Evolutionary conservation across 257 asterid species (phyloP).

Genomic region (Craterostigma plantagineum): DNA sequence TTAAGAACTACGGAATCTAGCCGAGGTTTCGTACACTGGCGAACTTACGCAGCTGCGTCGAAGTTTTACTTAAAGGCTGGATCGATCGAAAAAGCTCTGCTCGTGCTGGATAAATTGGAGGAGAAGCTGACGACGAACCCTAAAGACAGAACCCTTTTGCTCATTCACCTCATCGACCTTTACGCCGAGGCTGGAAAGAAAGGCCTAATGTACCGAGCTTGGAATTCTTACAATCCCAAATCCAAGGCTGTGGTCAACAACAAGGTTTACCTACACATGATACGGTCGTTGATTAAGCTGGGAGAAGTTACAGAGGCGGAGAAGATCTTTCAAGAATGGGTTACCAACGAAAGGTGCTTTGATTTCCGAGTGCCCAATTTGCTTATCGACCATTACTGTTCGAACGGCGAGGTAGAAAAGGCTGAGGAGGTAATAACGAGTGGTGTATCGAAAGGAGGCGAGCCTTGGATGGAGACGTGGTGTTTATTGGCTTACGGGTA

Average conservation of each 20-base stretch:
- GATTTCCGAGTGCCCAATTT: slow-evolving; percentile 48
- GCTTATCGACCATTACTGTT: slow-evolving; percentile 40
- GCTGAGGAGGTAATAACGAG: slow-evolving; percentile 28
- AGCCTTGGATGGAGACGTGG: slow-evolving; percentile 30
- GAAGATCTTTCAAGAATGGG: slow-evolving; percentile 51
- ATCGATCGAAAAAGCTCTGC: slow-evolving; percentile 24
- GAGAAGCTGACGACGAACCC: slow-evolving; percentile 5
- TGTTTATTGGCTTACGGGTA: slow-evolving; percentile 40
- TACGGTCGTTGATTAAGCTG: slow-evolving; percentile 29
- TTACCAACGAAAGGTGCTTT: slow-evolving; percentile 16
- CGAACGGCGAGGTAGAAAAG: slow-evolving; percentile 25
- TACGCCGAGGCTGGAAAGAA: slow-evolving; percentile 44
- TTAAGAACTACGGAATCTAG: slow-evolving; percentile 24
- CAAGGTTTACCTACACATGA: slow-evolving; percentile 38
- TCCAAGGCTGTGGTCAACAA: slow-evolving; percentile 17
- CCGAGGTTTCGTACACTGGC: slow-evolving; percentile 14
- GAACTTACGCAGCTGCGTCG: slow-evolving; percentile 19
- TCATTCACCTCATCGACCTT: slow-evolving; percentile 18
- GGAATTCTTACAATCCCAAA: slow-evolving; percentile 27
- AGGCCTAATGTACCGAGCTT: slow-evolving; percentile 24
- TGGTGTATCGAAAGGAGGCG: slow-evolving; percentile 30
- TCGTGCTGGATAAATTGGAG: slow-evolving; percentile 25
- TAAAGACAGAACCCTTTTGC: slow-evolving; percentile 5
- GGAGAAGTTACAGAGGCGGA: slow-evolving; percentile 33
- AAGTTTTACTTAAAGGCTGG: slow-evolving; percentile 38